These are phyloP conservation scores for Candida gorgasii DNA, from an alignment of 805 yeast species.

Conservation along the genomic window DNA sequence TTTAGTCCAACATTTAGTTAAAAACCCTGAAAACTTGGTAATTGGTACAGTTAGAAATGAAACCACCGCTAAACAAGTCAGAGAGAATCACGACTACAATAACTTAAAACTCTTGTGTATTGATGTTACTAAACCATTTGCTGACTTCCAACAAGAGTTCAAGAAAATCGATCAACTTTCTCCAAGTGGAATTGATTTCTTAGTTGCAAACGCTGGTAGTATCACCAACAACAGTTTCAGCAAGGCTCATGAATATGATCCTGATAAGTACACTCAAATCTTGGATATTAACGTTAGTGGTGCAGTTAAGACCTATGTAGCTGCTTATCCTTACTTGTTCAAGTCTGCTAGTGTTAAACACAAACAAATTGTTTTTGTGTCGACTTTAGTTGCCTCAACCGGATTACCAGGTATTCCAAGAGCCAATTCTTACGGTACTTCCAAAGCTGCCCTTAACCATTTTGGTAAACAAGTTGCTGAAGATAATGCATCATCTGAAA, in stretches of 20 bases:
- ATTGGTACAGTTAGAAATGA: conserved; percentile 12
- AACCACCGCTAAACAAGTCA: conserved; percentile 11
- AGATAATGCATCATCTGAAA: conserved; percentile 14
- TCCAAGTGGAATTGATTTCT: conserved; percentile 34
- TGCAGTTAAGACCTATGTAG: conserved; percentile 19
- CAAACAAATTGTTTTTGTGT: conserved; percentile 25
- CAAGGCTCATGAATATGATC: conserved; percentile 4
- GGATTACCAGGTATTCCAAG: conserved; percentile 2
- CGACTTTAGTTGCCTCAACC: conserved; percentile 18
- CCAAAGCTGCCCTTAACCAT: conserved; percentile 39
- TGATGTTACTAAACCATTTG: conserved; percentile 2
- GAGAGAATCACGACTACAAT: not conserved
- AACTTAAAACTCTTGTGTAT: conserved; percentile 7
- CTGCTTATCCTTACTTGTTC: conserved; percentile 27
- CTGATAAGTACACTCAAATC: conserved; percentile 8
- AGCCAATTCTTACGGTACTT: conserved; percentile 28
- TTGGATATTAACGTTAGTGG: conserved; percentile 12
- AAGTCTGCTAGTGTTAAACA: conserved; percentile 14
- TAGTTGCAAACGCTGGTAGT: conserved; percentile 11
- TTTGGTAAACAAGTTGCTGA: conserved; percentile 23
- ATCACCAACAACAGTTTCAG: not conserved
- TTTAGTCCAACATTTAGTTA: not conserved
- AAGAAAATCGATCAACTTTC: conserved; percentile 11
- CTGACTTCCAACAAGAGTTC: conserved; percentile 13
- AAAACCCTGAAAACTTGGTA: conserved; percentile 6